Evolutionary conservation across 768 basidiomycete genomes (phyloP), one percentile per base, ranked within the genome.

Genomic region (Psilocybe subaeruginosa): DNA sequence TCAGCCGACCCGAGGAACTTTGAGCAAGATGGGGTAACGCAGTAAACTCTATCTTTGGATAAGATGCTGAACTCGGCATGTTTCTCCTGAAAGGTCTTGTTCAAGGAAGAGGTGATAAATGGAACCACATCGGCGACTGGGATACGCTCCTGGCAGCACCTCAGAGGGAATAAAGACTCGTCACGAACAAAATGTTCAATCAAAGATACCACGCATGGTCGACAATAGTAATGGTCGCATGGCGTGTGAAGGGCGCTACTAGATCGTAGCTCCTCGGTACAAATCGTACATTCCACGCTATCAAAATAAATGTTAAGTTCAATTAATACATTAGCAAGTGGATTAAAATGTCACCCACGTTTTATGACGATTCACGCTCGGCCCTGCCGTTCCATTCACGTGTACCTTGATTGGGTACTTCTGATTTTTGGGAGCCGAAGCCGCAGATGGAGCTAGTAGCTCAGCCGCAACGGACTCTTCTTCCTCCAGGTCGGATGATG

Each of bases 121-220:
- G 52, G 52, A 5, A 9, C 33, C 6, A 54, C 52, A 19, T 53
- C 14, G 14, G 11, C 3, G n/a, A 43, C 14, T 1, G 77, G 69
- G 41, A 85, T 73, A 0, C 66, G 66, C 37, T 74, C 64, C 19
- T 75, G 68, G 67, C 84, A 86, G 67, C 84, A 87, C 39, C 80
- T 77, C 8, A 83, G 72, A 0, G 85, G 85, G 58, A 78, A 78
- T 4, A 85, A 75, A 0, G 79, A 74, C 59, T 87, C 85, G 62
- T 87, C 85, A 2, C 70, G 73, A 14, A 75, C 73, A 19, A 78
- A 77, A 0, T 77, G 59, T 52, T 76, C 66, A 17, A 80, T 78
- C 39, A 85, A 76, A 31, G 72, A 70, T 0, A 65, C 58, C 37
- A 84, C 39, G 61, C 85, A 87, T 11, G 54, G 68, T 19, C 62